A percentile compares a stretch with the other conserved stretches of the same genome.
Evolutionary conservation across 768 basidiomycete genomes (phyloP).

Genomic region (Basidioascus undulatus): DNA sequence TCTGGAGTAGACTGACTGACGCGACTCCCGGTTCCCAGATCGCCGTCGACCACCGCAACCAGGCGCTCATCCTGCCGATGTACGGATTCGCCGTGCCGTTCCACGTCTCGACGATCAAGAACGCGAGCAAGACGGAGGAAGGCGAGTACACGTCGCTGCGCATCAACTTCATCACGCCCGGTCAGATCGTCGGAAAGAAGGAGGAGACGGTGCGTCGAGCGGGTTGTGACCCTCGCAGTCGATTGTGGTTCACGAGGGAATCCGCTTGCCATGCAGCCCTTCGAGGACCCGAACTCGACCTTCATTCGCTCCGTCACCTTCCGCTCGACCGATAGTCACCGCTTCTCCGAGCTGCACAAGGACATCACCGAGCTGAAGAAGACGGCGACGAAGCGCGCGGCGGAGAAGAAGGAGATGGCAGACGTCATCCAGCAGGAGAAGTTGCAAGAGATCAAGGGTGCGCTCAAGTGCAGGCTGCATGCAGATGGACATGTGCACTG

Average conservation of each 20-base stretch:
- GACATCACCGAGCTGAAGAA: constrained; percentile 91
- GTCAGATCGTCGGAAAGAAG: constrained; percentile 90
- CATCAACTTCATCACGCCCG: constrained; percentile 96
- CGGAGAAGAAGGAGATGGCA: constrained; percentile 93
- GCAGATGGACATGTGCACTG: not conserved
- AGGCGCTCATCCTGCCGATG: constrained; percentile 74
- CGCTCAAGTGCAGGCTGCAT: not conserved
- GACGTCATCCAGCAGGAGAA: constrained; percentile 90
- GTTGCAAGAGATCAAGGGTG: constrained; percentile 56
- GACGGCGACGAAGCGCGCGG: constrained; percentile 86
- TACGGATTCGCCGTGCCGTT: constrained; percentile 90
- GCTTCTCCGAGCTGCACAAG: constrained; percentile 68
- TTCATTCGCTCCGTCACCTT: constrained; percentile 91
- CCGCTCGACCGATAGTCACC: constrained; percentile 66
- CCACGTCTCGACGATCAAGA: constrained; percentile 96
- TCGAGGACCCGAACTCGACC: constrained; percentile 87
- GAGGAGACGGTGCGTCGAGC: constrained; percentile 57
- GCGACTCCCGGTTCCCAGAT: constrained; percentile 29
- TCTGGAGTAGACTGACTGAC: not conserved
- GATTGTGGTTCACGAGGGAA: not conserved
- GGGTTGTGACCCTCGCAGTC: no score
- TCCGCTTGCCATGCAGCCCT: constrained; percentile 38
- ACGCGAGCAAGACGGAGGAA: constrained; percentile 90
- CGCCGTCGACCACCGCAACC: constrained; percentile 66
- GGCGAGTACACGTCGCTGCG: constrained; percentile 81